These are phyloP conservation scores for Asclepias syriaca DNA, from an alignment of 257 asterid species.

Conservation along the genomic window DNA sequence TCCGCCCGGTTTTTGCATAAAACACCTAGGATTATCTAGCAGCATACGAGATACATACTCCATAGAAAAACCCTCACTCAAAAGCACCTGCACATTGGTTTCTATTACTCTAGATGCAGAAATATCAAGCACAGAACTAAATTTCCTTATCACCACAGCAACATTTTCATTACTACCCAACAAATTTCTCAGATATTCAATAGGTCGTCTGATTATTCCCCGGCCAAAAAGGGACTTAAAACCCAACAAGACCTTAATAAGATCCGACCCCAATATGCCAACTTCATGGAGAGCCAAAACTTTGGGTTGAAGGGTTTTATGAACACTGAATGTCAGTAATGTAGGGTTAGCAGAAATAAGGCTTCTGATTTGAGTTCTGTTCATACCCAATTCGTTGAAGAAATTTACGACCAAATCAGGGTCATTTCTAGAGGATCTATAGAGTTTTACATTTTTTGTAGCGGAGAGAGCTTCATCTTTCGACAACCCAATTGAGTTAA, in stretches of 20 bases:
- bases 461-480: constrained; percentile 9
- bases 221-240: background rate
- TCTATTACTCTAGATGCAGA: background rate
- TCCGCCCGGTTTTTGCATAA: background rate
- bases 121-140: background rate
- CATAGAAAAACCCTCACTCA: background rate
- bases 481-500: constrained; percentile 21
- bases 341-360: constrained; percentile 5
- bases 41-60: background rate
- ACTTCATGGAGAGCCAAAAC: background rate
- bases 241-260: background rate
- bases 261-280: constrained; percentile 4
- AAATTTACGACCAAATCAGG: constrained; percentile 16
- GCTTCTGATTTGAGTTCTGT: constrained; percentile 4
- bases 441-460: constrained; percentile 4
- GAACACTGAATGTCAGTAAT: background rate
- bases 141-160: constrained; percentile 12
- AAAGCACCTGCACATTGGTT: background rate
- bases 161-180: constrained; percentile 5
- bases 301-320: constrained; percentile 20
- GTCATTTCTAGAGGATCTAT: background rate
- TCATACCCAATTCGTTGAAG: constrained; percentile 9
- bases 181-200: constrained; percentile 9
- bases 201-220: background rate
- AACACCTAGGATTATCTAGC: background rate